A percentile compares a stretch with the other conserved stretches of the same genome.
phyloP scores from a whole-genome alignment of 208 protist species.

The Trypanosoma caninum region DNA sequence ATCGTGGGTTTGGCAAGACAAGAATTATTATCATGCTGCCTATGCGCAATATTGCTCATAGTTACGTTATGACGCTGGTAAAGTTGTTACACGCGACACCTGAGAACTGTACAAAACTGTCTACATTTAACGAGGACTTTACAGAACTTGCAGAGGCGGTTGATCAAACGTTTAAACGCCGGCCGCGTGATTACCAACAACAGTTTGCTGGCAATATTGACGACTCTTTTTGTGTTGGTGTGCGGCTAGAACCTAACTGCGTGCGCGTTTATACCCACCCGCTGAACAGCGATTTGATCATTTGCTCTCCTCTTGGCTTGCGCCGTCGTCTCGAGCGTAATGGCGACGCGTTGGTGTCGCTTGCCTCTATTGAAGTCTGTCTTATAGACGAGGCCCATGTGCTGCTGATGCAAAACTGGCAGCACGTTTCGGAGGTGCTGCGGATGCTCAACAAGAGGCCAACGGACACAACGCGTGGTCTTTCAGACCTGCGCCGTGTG shows the following conservation, averaged over 20 bases:
- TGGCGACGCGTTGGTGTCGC: constrained; percentile 62
- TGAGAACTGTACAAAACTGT: constrained; percentile 64
- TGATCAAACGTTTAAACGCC: constrained; percentile 78
- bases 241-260: constrained; percentile 64
- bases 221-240: constrained; percentile 94
- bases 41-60: constrained; percentile 89
- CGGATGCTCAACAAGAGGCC: constrained; percentile 78
- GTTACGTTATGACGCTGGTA: constrained; percentile 86
- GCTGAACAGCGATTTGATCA: constrained; percentile 92
- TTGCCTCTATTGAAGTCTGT: constrained; percentile 95
- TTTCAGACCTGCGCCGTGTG: constrained; percentile 86
- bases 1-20: constrained; percentile 94
- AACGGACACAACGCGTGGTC: constrained; percentile 73
- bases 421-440: constrained; percentile 81
- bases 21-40: constrained; percentile 92
- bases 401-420: constrained; percentile 98
- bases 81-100: constrained; percentile 58
- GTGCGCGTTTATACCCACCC: constrained; percentile 90
- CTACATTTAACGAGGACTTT: constrained; percentile 85
- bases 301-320: constrained; percentile 95
- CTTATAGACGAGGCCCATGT: constrained; percentile 93
- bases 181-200: constrained; percentile 88
- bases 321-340: constrained; percentile 69
- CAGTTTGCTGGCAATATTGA: constrained; percentile 96
- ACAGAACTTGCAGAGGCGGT: constrained; percentile 83